Conservation (phyloP, 2,329 filamentous ascomycete species). For the Botrytis fragariae region DNA sequence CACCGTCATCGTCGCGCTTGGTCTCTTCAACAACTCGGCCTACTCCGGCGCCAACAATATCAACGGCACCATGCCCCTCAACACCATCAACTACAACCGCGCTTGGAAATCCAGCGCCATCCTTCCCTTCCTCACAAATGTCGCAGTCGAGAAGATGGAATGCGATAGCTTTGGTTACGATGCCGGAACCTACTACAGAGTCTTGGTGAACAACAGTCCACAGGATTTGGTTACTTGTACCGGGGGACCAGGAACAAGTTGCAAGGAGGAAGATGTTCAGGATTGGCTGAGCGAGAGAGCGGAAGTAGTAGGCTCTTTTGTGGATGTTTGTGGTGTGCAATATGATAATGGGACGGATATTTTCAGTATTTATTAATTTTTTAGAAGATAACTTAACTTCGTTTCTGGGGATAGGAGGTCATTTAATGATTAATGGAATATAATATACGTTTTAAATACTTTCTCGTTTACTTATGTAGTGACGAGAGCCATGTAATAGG, state of each 20-base stretch:
- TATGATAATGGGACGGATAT: conserved; percentile 32
- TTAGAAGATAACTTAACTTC: not conserved
- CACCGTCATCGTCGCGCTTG: conserved; percentile 52
- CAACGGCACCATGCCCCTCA: conserved; percentile 50
- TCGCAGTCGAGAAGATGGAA: conserved; percentile 52
- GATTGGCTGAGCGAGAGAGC: conserved; percentile 28
- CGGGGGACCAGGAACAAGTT: conserved; percentile 51
- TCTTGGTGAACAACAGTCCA: conserved; percentile 50
- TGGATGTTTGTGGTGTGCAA: conserved; percentile 41
- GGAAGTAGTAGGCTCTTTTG: conserved; percentile 44
- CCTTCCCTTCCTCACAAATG: conserved; percentile 53
- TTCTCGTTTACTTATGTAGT: not conserved
- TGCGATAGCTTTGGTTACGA: conserved; percentile 50
- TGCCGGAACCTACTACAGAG: conserved; percentile 46
- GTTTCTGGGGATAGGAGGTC: not conserved
- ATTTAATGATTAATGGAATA: not conserved
- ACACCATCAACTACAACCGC: conserved; percentile 48
- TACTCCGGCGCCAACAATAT: conserved; percentile 46
- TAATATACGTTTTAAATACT: not conserved
- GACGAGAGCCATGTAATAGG: not conserved
- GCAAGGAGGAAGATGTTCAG: conserved; percentile 25
- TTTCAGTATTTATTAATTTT: conserved; percentile 29
- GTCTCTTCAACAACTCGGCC: conserved; percentile 53
- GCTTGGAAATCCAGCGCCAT: conserved; percentile 52
- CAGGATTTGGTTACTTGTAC: conserved; percentile 48